Percentiles rank a stretch among this genome's conserved stretches.
Conservation (phyloP, 108 stramenopile species). For the Conticribra weissflogii region DNA sequence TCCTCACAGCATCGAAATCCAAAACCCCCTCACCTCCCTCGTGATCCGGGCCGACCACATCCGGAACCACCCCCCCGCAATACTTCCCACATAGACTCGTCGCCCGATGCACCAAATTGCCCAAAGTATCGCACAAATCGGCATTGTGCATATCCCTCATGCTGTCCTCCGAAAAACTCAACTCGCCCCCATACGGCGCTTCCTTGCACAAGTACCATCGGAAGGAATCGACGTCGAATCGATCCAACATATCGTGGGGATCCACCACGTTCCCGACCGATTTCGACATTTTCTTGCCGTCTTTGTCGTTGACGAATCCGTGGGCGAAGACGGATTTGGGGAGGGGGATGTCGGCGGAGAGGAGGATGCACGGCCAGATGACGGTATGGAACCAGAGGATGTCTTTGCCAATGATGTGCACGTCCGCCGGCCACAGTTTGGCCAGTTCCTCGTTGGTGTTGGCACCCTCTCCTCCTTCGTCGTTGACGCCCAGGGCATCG, state of each 20-base stretch:
- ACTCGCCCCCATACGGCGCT: conserved; percentile 93
- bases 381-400: conserved; percentile 99
- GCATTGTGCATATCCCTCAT: conserved; percentile 95
- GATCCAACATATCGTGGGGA: conserved; percentile 92
- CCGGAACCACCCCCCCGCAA: conserved; percentile 86
- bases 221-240: conserved; percentile 92
- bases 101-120: conserved; percentile 97
- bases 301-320: conserved; percentile 96
- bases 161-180: conserved; percentile 83
- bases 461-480: conserved; percentile 42
- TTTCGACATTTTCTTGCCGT: conserved; percentile 99
- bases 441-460: conserved; percentile 59
- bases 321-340: conserved; percentile 96
- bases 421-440: conserved; percentile 93
- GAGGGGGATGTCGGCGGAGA: conserved; percentile 91
- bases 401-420: conserved; percentile 99
- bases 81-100: conserved; percentile 88
- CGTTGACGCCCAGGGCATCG: conserved; percentile 68
- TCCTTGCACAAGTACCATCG: conserved; percentile 94
- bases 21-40: conserved; percentile 51
- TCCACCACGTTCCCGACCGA: conserved; percentile 97
- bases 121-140: conserved; percentile 94
- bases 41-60: conserved; percentile 58
- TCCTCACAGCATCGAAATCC: conserved; percentile 66
- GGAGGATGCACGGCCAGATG: conserved; percentile 98